Evolutionary conservation across 192 early-diverging fungal species (phyloP).

Genomic region (Pecoramyces ruminantium): DNA sequence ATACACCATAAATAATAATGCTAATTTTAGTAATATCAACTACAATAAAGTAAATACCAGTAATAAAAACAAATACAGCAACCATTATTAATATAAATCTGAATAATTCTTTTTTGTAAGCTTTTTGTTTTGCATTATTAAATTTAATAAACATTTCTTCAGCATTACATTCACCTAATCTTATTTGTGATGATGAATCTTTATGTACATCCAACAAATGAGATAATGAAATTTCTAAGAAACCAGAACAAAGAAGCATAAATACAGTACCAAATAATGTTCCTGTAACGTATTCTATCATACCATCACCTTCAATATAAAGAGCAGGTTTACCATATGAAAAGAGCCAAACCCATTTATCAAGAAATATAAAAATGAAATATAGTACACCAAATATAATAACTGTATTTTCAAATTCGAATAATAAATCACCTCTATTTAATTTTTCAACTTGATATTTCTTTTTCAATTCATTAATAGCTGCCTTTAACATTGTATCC

Average conservation of each 20-base stretch:
- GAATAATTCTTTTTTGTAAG: background rate
- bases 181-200: background rate
- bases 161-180: background rate
- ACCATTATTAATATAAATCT: background rate
- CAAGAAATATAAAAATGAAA: conserved; percentile 21
- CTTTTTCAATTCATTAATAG: conserved; percentile 15
- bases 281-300: conserved; percentile 9
- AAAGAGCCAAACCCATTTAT: conserved; percentile 17
- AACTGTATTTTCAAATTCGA: conserved; percentile 18
- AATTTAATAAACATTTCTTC: background rate
- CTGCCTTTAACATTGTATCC: conserved; percentile 17
- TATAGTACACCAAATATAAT: conserved; percentile 21
- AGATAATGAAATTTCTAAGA: conserved; percentile 17
- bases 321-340: conserved; percentile 7
- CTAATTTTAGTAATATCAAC: background rate
- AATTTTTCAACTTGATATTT: conserved; percentile 24
- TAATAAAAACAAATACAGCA: background rate
- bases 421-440: conserved; percentile 24
- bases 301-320: background rate
- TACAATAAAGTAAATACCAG: background rate
- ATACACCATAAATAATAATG: background rate
- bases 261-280: conserved; percentile 15
- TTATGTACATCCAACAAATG: background rate
- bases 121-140: background rate
- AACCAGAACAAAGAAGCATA: conserved; percentile 19